A percentile compares a stretch with the other conserved stretches of the same genome.
These are phyloP conservation scores for Novymonas esmeraldas DNA, from an alignment of 208 protist genomes.

Conservation along the genomic window DNA sequence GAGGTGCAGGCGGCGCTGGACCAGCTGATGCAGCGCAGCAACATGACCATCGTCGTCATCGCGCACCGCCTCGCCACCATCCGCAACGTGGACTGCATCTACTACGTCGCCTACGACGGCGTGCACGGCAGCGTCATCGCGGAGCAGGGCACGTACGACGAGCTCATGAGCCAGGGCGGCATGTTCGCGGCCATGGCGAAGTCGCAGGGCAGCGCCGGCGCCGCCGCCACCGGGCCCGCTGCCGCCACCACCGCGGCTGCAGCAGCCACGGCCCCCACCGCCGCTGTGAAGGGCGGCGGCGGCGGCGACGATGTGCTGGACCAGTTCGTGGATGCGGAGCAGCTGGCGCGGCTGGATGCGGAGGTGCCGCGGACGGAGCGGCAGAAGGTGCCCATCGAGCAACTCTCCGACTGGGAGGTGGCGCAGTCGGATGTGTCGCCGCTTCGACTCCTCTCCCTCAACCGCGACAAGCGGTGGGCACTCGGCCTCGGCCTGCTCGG, in stretches of 20 bases:
- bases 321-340: constrained; percentile 44
- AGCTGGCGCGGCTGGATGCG: constrained; percentile 42
- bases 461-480: constrained; percentile 36
- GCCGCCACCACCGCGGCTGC: no score
- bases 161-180: constrained; percentile 51
- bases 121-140: constrained; percentile 55
- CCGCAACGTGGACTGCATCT: constrained; percentile 87
- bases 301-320: constrained; percentile 19
- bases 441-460: constrained; percentile 51
- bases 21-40: constrained; percentile 59
- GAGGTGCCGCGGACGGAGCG: constrained; percentile 55
- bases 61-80: constrained; percentile 91
- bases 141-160: constrained; percentile 64
- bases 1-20: constrained; percentile 78
- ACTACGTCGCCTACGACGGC: constrained; percentile 70
- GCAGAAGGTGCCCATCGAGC: constrained; percentile 58
- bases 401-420: constrained; percentile 65
- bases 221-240: neutral
- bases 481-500: constrained; percentile 54
- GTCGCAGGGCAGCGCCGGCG: constrained; percentile 38
- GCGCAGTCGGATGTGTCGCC: constrained; percentile 37
- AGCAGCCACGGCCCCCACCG: no score
- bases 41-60: constrained; percentile 85
- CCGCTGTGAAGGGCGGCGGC: constrained; percentile 1
- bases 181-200: constrained; percentile 73